Evolutionary conservation across 257 asterid genomes (phyloP), one percentile per base, ranked within the genome.

Genomic region (Gentiana macrophylla): DNA sequence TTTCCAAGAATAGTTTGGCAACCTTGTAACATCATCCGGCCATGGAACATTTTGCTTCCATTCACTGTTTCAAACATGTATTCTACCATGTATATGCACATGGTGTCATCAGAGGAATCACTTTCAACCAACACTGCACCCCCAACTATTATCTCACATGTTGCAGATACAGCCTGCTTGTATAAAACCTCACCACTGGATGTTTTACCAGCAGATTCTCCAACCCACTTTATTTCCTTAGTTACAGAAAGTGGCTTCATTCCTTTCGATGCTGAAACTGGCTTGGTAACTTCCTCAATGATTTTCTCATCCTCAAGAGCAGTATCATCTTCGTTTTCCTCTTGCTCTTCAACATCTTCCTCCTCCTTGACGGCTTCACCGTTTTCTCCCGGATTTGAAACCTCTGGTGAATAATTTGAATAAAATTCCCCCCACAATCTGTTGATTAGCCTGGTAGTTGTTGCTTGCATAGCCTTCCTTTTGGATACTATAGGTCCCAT

Each of bases 381-480:
- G 58, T 55, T 60, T 59, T 36, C 53, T 59, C 61, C 89, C 56
- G 66, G 82, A 37, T 73, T 68, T 50, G 74, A 62, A 59, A 59
- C 80, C 67, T 91, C 95, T 0, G 95, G 88, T 45, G 74, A 74
- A 80, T 83, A 78, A 58, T 84, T 87, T 53, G 98, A 84, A 64
- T 91, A 91, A 74, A 80, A 91, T 13, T 69, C 96, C 37, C 88
- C 98, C 98, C 98, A 87, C 59, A 87, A 81, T 81, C 92, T 74
- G 71, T 84, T 83, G 61, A 91, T 79, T 56, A 87, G 75, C 78
- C 82, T 80, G 3, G 98, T 87, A 8, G 96, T 81, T 8, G 98
- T 87, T 13, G 98, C 98, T 70, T 84, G 94, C 98, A 91, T 91
- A 51, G 98, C 81, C 78, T 84, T 84, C 74, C 84, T 81, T 71